A percentile compares a stretch with the other conserved stretches of the same genome.
These are phyloP conservation scores for Beauveria caledonica DNA, from an alignment of 2,329 filamentous ascomycete genomes.

Conservation along the genomic window DNA sequence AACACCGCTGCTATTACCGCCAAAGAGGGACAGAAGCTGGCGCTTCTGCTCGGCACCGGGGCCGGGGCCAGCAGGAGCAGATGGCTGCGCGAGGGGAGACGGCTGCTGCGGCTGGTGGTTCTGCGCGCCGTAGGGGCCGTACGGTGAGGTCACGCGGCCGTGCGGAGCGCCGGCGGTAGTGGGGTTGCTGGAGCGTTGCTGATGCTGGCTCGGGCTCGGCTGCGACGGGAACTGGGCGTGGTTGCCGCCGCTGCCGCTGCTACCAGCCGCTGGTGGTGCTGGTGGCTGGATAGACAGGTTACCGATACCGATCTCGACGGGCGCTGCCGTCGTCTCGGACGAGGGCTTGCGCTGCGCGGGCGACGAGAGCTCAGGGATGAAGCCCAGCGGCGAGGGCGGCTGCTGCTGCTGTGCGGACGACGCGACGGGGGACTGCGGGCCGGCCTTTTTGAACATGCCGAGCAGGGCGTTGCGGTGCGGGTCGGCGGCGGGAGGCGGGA, in stretches of 20 bases:
- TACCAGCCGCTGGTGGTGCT: conserved; percentile 6
- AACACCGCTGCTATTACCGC: conserved; percentile 16
- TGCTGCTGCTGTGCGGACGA: conserved; percentile 13
- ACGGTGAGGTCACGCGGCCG: background rate
- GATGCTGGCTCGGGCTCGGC: background rate
- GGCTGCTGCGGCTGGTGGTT: conserved; percentile 14
- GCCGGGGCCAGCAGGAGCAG: background rate
- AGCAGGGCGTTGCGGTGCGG: conserved; percentile 41
- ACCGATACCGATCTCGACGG: conserved; percentile 20
- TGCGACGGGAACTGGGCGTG: conserved; percentile 25
- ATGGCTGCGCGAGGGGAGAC: background rate
- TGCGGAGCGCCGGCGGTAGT: background rate
- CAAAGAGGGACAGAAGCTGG: conserved; percentile 54
- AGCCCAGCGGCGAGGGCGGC: conserved; percentile 4
- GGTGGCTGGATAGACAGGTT: conserved; percentile 21
- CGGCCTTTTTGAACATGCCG: conserved; percentile 44
- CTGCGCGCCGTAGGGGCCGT: background rate
- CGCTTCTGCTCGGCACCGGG: conserved; percentile 33
- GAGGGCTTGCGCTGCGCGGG: conserved; percentile 1
- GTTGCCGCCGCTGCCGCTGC: conserved; percentile 17
- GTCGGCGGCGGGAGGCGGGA: conserved; percentile 17
- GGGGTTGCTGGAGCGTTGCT: background rate
- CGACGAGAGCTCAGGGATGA: conserved; percentile 5
- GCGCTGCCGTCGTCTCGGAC: conserved; percentile 16
- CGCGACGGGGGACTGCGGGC: background rate